These are phyloP conservation scores for Saccharomyces pastorianus DNA, from an alignment of 1,139 yeast species.

Conservation along the genomic window DNA sequence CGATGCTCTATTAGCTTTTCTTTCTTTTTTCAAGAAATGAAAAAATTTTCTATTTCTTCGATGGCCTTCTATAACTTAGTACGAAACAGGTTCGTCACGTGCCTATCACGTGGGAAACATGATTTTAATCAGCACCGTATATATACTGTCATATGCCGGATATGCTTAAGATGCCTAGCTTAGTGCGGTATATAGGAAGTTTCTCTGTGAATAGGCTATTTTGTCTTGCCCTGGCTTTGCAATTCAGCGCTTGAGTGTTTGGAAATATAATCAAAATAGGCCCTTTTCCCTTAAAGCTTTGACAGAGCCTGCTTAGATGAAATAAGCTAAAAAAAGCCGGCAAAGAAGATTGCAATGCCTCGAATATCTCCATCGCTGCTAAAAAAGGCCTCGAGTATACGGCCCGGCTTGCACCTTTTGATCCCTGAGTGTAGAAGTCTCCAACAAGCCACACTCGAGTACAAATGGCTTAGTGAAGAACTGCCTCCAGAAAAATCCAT, in stretches of 20 bases:
- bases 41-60: neutral
- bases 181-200: too few species aligned
- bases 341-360: constrained; percentile 4
- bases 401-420: constrained; percentile 20
- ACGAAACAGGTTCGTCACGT: neutral
- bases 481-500: constrained; percentile 32
- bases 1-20: neutral
- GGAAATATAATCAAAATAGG: too few species aligned
- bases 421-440: constrained; percentile 33
- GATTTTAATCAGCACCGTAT: too few species aligned
- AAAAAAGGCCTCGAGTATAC: constrained; percentile 3
- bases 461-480: constrained; percentile 40
- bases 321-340: neutral
- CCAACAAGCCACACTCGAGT: constrained; percentile 37
- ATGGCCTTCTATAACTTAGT: neutral
- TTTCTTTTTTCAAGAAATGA: neutral
- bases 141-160: too few species aligned
- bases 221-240: too few species aligned
- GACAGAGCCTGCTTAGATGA: neutral
- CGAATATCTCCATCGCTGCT: constrained; percentile 2
- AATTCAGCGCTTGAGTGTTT: too few species aligned
- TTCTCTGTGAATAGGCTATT: too few species aligned
- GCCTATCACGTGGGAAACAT: neutral
- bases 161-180: too few species aligned
- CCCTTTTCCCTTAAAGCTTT: neutral